phyloP scores from a whole-genome alignment of 1,284 basidiomycete genomes.

The Apiotrichum domesticum region DNA sequence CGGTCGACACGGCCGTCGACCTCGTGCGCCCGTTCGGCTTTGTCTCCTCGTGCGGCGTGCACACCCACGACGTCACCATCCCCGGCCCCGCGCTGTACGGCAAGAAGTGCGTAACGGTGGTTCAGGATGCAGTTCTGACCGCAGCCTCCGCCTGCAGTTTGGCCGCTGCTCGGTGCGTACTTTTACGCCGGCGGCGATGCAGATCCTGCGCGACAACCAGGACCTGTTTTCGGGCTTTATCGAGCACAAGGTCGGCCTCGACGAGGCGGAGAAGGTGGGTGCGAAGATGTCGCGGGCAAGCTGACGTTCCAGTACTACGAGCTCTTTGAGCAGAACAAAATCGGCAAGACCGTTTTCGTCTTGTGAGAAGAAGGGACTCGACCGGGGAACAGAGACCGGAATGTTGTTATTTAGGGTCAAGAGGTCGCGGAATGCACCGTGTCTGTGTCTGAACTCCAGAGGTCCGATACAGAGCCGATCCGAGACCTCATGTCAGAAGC shows the following conservation, averaged over 20 bases:
- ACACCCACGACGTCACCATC: slow-evolving; percentile 35
- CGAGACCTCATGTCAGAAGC: no score
- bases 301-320: slow-evolving; percentile 31
- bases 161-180: slow-evolving; percentile 82
- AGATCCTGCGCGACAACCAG: slow-evolving; percentile 53
- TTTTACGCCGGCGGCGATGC: slow-evolving; percentile 66
- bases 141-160: slow-evolving; percentile 32
- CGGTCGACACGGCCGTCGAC: slow-evolving; percentile 64
- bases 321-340: slow-evolving; percentile 42
- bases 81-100: slow-evolving; percentile 58
- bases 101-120: slow-evolving; percentile 55
- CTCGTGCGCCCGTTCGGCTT: slow-evolving; percentile 74
- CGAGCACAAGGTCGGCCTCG: slow-evolving; percentile 35
- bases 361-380: not conserved
- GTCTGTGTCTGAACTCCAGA: no score
- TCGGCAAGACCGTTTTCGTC: slow-evolving; percentile 45
- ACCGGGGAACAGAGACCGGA: no score
- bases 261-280: slow-evolving; percentile 31
- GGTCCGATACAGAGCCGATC: no score
- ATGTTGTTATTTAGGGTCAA: no score
- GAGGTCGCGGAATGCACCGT: no score
- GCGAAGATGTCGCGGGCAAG: slow-evolving; percentile 7
- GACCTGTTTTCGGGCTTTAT: slow-evolving; percentile 42
- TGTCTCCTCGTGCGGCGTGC: slow-evolving; percentile 70
- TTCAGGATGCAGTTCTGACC: slow-evolving; percentile 36